Conservation (phyloP, 73 alveolate genomes). For the Paramecium biaurelia region DNA sequence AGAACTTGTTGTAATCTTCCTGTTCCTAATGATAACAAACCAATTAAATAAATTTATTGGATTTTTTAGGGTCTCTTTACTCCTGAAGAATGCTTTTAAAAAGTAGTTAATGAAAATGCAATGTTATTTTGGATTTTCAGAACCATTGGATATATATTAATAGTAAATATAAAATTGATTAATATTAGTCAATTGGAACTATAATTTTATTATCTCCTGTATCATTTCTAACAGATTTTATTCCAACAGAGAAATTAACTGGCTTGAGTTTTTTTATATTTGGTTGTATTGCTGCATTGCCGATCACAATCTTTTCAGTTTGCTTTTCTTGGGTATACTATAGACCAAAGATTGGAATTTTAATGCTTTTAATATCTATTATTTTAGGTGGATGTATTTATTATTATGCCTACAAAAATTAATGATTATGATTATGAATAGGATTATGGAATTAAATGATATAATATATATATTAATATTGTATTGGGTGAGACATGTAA, state of each 20-base stretch:
- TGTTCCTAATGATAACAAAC: background rate
- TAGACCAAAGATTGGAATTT: background rate
- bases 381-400: background rate
- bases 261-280: background rate
- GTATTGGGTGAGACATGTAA: background rate
- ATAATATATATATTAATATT: background rate
- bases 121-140: background rate
- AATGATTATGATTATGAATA: background rate
- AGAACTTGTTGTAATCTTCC: background rate
- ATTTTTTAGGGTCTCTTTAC: background rate
- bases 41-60: background rate
- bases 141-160: background rate
- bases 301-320: background rate
- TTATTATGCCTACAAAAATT: background rate
- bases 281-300: background rate
- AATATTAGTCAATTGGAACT: background rate
- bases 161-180: background rate
- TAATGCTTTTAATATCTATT: background rate
- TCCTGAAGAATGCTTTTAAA: constrained; percentile 2
- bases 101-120: background rate
- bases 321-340: background rate
- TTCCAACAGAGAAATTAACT: background rate
- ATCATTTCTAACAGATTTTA: background rate
- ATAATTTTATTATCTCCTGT: background rate
- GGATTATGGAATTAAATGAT: background rate